These are phyloP conservation scores for Rutstroemia sydowiana DNA, from an alignment of 2,329 filamentous ascomycete genomes.

Conservation along the genomic window DNA sequence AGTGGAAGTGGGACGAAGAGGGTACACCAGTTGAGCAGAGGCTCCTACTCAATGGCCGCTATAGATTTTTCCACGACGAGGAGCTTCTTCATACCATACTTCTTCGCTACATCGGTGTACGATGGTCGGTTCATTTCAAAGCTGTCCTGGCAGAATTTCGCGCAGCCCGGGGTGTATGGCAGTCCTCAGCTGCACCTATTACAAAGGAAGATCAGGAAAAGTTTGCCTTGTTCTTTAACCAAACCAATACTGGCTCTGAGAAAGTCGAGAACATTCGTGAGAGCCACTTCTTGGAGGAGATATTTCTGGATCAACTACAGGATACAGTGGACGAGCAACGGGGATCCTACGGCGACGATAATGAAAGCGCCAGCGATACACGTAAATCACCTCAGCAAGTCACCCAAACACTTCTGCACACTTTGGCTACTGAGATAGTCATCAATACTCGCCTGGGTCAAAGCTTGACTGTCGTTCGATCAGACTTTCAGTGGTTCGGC, in stretches of 20 bases:
- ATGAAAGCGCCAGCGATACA: constrained; percentile 7
- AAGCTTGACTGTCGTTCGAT: constrained; percentile 48
- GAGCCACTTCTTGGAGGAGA: not conserved
- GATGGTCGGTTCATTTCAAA: constrained; percentile 43
- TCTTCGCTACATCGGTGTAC: constrained; percentile 45
- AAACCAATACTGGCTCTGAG: not conserved
- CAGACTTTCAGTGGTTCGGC: constrained; percentile 51
- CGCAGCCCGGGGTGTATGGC: constrained; percentile 21
- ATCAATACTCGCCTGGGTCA: constrained; percentile 42
- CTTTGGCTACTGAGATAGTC: constrained; percentile 47
- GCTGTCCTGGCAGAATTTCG: constrained; percentile 30
- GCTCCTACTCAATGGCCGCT: constrained; percentile 49
- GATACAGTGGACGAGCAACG: not conserved
- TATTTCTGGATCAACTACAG: not conserved
- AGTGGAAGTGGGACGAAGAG: constrained; percentile 43
- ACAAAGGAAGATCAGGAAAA: no score
- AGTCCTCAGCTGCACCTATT: constrained; percentile 16
- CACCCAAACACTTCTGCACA: constrained; percentile 51
- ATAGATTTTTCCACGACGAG: constrained; percentile 53
- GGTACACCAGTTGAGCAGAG: constrained; percentile 44
- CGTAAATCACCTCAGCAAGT: constrained; percentile 35
- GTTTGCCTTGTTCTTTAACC: not conserved
- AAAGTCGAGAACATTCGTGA: not conserved
- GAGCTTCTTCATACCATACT: constrained; percentile 50
- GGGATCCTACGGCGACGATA: constrained; percentile 3